Conservation (phyloP, 2,329 filamentous ascomycete species). For the Colletotrichum paranaense region DNA sequence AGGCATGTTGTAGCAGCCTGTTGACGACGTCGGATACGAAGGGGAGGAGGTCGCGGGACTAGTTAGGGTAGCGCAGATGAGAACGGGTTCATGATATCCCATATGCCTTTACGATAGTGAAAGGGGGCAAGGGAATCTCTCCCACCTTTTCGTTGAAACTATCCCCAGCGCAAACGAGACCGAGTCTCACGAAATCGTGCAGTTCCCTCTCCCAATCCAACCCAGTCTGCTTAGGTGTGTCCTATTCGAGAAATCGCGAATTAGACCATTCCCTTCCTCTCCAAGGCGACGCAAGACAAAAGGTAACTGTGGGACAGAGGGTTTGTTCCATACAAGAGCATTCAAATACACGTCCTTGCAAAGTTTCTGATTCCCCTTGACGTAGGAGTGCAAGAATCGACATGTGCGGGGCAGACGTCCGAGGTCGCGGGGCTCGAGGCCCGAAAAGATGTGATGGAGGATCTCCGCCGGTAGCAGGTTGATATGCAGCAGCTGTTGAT, state of each 20-base stretch:
- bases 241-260: constrained; percentile 38
- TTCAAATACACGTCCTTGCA: constrained; percentile 72
- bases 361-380: constrained; percentile 68
- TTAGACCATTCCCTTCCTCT: background rate
- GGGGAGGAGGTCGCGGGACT: constrained; percentile 58
- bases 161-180: constrained; percentile 52
- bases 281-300: too few relatives aligned
- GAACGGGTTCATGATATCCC: too few relatives aligned
- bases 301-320: background rate
- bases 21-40: constrained; percentile 61
- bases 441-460: constrained; percentile 68
- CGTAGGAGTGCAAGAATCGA: constrained; percentile 61
- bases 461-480: constrained; percentile 69
- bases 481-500: constrained; percentile 18
- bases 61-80: background rate
- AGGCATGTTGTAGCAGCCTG: constrained; percentile 57
- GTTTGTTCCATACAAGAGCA: constrained; percentile 57
- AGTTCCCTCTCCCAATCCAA: constrained; percentile 58
- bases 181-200: constrained; percentile 55
- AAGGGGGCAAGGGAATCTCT: background rate
- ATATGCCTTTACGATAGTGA: too few relatives aligned
- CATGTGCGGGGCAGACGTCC: constrained; percentile 63
- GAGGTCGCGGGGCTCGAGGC: constrained; percentile 68
- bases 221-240: constrained; percentile 46
- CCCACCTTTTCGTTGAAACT: constrained; percentile 53